Evolutionary conservation across 441 rosid species (phyloP).

Genomic region (Syzygium malaccense): DNA sequence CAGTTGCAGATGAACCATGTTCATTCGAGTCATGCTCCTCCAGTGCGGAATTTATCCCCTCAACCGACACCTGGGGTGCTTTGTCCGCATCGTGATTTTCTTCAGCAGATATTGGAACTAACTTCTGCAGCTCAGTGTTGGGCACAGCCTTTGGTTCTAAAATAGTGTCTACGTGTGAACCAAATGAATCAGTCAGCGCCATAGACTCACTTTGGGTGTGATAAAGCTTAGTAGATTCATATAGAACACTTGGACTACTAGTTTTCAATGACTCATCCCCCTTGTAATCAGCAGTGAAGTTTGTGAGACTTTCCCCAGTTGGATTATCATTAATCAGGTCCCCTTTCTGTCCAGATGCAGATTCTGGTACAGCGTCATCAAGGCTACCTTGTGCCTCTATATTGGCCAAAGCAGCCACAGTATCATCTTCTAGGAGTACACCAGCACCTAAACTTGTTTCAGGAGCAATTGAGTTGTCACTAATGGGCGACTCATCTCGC

Average conservation of each 20-base stretch:
- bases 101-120: slow-evolving; percentile 15
- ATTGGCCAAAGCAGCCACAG: slow-evolving; percentile 7
- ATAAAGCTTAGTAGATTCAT: slow-evolving; percentile 13
- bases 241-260: slow-evolving; percentile 8
- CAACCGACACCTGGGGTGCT: slow-evolving; percentile 21
- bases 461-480: slow-evolving; percentile 24
- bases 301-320: background rate
- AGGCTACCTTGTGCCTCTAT: slow-evolving; percentile 14
- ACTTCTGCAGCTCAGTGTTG: slow-evolving; percentile 15
- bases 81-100: slow-evolving; percentile 29
- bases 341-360: slow-evolving; percentile 19
- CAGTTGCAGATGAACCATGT: slow-evolving; percentile 21
- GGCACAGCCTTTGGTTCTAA: slow-evolving; percentile 24
- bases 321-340: background rate
- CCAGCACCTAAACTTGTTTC: slow-evolving; percentile 22
- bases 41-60: slow-evolving; percentile 23
- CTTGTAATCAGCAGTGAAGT: background rate
- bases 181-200: slow-evolving; percentile 9
- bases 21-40: slow-evolving; percentile 30
- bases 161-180: slow-evolving; percentile 25
- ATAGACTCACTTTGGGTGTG: slow-evolving; percentile 20
- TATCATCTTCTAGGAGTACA: slow-evolving; percentile 19
- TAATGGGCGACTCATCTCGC: slow-evolving; percentile 23
- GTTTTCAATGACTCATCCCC: slow-evolving; percentile 5
- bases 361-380: slow-evolving; percentile 6